Conservation (phyloP, 495 filamentous ascomycete genomes). For the Podospora pseudoanserina region DNA sequence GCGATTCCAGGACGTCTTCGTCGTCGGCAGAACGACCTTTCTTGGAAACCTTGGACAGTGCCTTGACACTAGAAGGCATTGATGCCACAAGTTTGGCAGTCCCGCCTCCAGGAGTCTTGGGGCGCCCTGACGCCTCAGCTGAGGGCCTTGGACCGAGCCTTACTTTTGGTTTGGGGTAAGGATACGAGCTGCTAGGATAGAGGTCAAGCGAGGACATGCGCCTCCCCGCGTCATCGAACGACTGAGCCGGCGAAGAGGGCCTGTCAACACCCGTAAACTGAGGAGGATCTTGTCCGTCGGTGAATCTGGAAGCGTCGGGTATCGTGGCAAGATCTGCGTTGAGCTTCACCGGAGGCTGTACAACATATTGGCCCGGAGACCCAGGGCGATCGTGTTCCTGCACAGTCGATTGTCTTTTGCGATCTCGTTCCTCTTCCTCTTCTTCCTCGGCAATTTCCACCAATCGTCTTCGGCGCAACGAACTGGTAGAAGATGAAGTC, state of each 20-base stretch:
- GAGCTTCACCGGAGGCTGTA: conserved; percentile 29
- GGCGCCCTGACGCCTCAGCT: conserved; percentile 61
- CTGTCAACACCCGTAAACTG: conserved; percentile 37
- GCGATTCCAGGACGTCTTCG: conserved; percentile 26
- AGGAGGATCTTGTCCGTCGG: conserved; percentile 35
- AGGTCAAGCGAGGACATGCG: conserved; percentile 62
- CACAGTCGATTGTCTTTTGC: conserved; percentile 47
- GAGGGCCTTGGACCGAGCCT: conserved; percentile 82
- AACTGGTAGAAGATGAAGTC: conserved; percentile 80
- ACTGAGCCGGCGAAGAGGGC: conserved; percentile 39
- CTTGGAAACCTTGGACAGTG: conserved; percentile 42
- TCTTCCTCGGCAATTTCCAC: conserved; percentile 89
- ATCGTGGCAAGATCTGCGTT: conserved; percentile 35
- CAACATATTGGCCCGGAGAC: conserved; percentile 2
- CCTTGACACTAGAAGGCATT: conserved; percentile 55
- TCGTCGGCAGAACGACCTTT: conserved; percentile 38
- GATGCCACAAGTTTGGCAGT: conserved; percentile 70
- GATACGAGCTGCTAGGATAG: conserved; percentile 53
- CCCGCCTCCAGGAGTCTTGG: conserved; percentile 49
- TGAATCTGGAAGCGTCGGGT: conserved; percentile 42
- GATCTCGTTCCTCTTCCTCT: conserved; percentile 54
- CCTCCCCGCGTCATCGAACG: conserved; percentile 35
- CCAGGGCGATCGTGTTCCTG: conserved; percentile 34
- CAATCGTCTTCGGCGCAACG: conserved; percentile 67
- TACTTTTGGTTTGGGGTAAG: conserved; percentile 64